Percentiles rank a stretch among this genome's conserved stretches.
Conservation (phyloP, 495 filamentous ascomycete species). For the Lasiosphaeris hirsuta region DNA sequence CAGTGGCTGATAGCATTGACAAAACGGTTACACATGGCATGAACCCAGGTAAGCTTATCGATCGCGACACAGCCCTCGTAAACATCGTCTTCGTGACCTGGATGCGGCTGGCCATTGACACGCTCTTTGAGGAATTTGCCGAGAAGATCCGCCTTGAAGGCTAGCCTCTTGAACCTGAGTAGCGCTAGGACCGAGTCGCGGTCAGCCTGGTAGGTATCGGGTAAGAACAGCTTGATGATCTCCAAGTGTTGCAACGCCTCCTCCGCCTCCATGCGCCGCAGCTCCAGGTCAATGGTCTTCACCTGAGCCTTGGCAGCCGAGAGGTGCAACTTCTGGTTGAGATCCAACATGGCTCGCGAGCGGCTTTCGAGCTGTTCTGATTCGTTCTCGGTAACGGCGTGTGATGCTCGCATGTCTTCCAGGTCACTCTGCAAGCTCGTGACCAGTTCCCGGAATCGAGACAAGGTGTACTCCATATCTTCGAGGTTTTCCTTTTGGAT, state of each 20-base stretch:
- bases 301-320: slow-evolving; percentile 87
- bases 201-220: slow-evolving; percentile 77
- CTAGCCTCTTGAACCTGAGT: slow-evolving; percentile 80
- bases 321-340: slow-evolving; percentile 88
- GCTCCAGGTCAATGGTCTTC: slow-evolving; percentile 88
- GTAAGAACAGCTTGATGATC: slow-evolving; percentile 84
- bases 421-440: slow-evolving; percentile 81
- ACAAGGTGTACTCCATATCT: slow-evolving; percentile 85
- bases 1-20: slow-evolving; percentile 72
- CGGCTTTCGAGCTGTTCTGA: slow-evolving; percentile 80
- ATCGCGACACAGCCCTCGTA: slow-evolving; percentile 75
- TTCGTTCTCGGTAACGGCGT: slow-evolving; percentile 88
- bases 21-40: slow-evolving; percentile 78
- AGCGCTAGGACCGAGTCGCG: slow-evolving; percentile 79
- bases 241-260: slow-evolving; percentile 84
- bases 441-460: slow-evolving; percentile 83
- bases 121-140: slow-evolving; percentile 76
- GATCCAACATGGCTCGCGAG: slow-evolving; percentile 89
- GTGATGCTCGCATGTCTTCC: slow-evolving; percentile 85
- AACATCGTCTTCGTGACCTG: slow-evolving; percentile 64
- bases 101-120: slow-evolving; percentile 52
- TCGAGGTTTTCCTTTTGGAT: slow-evolving; percentile 73
- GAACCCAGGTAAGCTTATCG: slow-evolving; percentile 83
- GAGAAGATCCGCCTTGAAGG: slow-evolving; percentile 81
- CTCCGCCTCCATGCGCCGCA: slow-evolving; percentile 81